Base-by-base conservation (phyloP, 352 stramenopile genomes). In the Salisapilia sapeloensis region DNA sequence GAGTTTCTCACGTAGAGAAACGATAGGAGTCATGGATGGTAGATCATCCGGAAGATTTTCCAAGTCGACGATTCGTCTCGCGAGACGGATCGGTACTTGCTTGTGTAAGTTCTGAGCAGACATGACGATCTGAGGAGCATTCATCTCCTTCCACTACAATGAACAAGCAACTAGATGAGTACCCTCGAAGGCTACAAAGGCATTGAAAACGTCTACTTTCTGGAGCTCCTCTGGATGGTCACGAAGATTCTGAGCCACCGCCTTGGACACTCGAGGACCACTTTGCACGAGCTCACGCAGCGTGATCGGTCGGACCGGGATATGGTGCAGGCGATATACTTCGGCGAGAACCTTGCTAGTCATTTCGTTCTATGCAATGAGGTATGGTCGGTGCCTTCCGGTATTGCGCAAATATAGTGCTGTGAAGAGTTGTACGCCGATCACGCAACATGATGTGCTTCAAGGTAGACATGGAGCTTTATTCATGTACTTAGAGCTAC, bases 271-370 rank as follows among this genome's bases (percentile, higher is more conserved):
- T 22, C 42, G 44, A 10, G 71, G 67, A 0, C 71, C 71, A 30
- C 67, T 67, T 39, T 81, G 70, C 1, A 84, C 50, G 30, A 87
- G 50, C 39, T 65, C 53, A 46, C 81, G 62, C 40, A 87, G 54
- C 42, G 71, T 87, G 48, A 87, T 87, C 11, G 67, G 60, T 15
- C 67, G 67, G 44, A 84, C 41, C 28, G 71, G 71, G 32, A 87
- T 67, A 48, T 87, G 65, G 44, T 87, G 71, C 44, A 77, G 54
- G 47, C 71, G 71, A 44, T 87, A 84, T 33, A 87, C 70, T 42
- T 84, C 71, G 10, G 71, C 60, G 39, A 87, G 44, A 28, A 84
- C 64, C 41, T 77, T 77, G 3, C 14, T 19, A 3, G 26, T 31
- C 26, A 31, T 31, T 31, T 14, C 26, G 26, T 31, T 31, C 6